These are phyloP conservation scores for Selaginella tamariscina DNA, from an alignment of 75 land plant genomes.

Conservation along the genomic window DNA sequence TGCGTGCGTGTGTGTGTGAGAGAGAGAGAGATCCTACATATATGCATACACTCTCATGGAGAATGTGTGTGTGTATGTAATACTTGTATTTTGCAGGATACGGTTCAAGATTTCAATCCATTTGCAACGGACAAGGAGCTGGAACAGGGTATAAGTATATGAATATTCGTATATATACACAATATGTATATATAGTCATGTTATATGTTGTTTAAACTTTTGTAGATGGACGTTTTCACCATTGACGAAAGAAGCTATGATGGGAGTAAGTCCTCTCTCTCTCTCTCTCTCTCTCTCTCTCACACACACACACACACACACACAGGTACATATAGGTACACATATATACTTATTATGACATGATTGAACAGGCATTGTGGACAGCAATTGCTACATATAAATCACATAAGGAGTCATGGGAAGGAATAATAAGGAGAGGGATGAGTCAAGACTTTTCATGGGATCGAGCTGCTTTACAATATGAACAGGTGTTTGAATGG, in stretches of 20 bases:
- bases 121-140: slow-evolving; percentile 47
- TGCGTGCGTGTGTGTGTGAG: too few relatives aligned
- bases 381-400: slow-evolving; percentile 47
- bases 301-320: too few relatives aligned
- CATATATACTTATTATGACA: too few relatives aligned
- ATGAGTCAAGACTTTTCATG: slow-evolving; percentile 69
- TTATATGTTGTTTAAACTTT: slow-evolving; percentile 5
- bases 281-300: too few relatives aligned
- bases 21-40: too few relatives aligned
- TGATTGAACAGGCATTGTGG: slow-evolving; percentile 35
- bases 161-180: too few relatives aligned
- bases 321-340: too few relatives aligned
- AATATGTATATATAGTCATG: not conserved
- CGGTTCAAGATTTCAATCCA: slow-evolving; percentile 71
- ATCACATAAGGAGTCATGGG: slow-evolving; percentile 64
- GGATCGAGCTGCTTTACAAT: slow-evolving; percentile 77
- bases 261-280: slow-evolving; percentile 61
- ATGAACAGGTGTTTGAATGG: slow-evolving; percentile 91
- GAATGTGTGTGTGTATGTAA: not conserved
- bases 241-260: slow-evolving; percentile 59
- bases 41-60: too few relatives aligned
- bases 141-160: slow-evolving; percentile 91
- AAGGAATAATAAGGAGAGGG: slow-evolving; percentile 63
- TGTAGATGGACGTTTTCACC: slow-evolving; percentile 87
- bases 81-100: slow-evolving; percentile 39